These are phyloP conservation scores for Brasenia schreberi DNA, from an alignment of 164 flowering plant species.

Conservation along the genomic window DNA sequence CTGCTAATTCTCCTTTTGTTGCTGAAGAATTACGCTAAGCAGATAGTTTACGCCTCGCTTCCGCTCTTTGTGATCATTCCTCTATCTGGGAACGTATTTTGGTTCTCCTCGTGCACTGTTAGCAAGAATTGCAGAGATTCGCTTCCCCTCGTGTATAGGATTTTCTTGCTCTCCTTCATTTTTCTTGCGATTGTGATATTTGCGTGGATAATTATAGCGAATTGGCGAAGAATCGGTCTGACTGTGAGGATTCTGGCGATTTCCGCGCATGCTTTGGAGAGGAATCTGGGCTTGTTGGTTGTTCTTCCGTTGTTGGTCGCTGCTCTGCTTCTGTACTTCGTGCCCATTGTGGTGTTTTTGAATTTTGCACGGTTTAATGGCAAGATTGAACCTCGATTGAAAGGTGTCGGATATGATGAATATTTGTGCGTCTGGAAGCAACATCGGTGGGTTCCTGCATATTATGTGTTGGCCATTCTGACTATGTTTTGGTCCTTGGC, in stretches of 20 bases:
- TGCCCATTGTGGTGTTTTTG: constrained; percentile 76
- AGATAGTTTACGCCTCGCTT: constrained; percentile 44
- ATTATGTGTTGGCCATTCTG: constrained; percentile 66
- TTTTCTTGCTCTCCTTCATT: constrained; percentile 57
- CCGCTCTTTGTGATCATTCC: constrained; percentile 30
- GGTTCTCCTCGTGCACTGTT: constrained; percentile 86
- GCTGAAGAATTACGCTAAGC: constrained; percentile 73
- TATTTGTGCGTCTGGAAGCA: constrained; percentile 80
- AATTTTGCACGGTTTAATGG: constrained; percentile 73
- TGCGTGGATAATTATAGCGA: constrained; percentile 64
- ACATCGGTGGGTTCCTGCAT: constrained; percentile 92
- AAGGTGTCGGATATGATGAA: constrained; percentile 16
- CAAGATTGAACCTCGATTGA: constrained; percentile 42
- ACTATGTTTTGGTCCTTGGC: constrained; percentile 85
- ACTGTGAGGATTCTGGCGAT: constrained; percentile 58
- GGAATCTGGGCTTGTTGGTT: constrained; percentile 55
- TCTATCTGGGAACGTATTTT: constrained; percentile 55
- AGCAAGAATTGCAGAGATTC: constrained; percentile 44
- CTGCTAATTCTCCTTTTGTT: constrained; percentile 35
- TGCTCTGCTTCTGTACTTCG: constrained; percentile 44
- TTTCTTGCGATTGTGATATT: constrained; percentile 55
- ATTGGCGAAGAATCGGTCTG: constrained; percentile 81
- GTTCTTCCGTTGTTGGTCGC: constrained; percentile 54
- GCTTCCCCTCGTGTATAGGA: constrained; percentile 55
- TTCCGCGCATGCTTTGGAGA: constrained; percentile 58